Conservation (phyloP, 2,329 filamentous ascomycete species). For the Cadophora luteo-olivacea region DNA sequence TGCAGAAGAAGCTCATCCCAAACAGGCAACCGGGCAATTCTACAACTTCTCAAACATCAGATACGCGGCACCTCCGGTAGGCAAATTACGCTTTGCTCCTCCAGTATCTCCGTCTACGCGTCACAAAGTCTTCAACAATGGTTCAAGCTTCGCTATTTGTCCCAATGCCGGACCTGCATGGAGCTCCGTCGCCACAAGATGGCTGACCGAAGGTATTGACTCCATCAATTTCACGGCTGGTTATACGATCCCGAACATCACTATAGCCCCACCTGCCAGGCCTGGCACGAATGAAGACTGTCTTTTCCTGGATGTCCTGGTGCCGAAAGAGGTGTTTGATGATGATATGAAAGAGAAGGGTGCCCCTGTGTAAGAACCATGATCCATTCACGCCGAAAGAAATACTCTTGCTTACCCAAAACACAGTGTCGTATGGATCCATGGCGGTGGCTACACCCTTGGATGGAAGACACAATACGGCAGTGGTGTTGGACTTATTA, state of each 20-base stretch:
- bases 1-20: neutral
- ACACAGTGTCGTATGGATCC: conserved; percentile 57
- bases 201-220: conserved; percentile 1
- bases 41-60: conserved; percentile 50
- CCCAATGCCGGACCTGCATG: conserved; percentile 45
- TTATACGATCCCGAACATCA: conserved; percentile 29
- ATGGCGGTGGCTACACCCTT: conserved; percentile 54
- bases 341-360: conserved; percentile 39
- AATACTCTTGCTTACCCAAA: conserved; percentile 7
- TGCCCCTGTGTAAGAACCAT: conserved; percentile 27
- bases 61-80: conserved; percentile 51
- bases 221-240: conserved; percentile 6
- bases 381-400: neutral
- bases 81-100: conserved; percentile 51
- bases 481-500: conserved; percentile 48
- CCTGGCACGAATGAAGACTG: conserved; percentile 50
- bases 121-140: conserved; percentile 43
- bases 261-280: neutral
- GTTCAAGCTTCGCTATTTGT: conserved; percentile 45
- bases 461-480: conserved; percentile 48
- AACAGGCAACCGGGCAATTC: conserved; percentile 42
- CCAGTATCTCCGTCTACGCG: conserved; percentile 42
- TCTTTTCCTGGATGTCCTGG: conserved; percentile 54
- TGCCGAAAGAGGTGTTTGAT: conserved; percentile 48
- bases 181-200: neutral